These are phyloP conservation scores for Leccinum fallax DNA, from an alignment of 1,284 basidiomycete genomes.

Conservation along the genomic window DNA sequence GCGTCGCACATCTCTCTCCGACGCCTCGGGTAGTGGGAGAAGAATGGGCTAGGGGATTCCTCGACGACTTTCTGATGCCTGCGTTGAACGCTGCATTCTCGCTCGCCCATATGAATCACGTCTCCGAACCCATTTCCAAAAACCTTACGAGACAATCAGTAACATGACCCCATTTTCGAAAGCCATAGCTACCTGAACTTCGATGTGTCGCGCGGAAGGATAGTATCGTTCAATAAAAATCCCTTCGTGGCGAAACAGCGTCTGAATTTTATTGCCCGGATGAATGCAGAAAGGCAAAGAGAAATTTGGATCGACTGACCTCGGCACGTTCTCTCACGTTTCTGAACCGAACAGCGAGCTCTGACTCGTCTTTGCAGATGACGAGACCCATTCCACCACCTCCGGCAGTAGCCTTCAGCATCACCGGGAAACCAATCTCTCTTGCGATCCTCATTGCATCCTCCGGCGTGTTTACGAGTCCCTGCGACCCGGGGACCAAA, in stretches of 20 bases:
- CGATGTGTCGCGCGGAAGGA: constrained; percentile 59
- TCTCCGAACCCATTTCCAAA: constrained; percentile 65
- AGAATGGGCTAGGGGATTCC: constrained; percentile 62
- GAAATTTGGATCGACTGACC: constrained; percentile 34
- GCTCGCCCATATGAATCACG: constrained; percentile 67
- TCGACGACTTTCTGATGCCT: constrained; percentile 78
- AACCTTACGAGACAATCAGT: constrained; percentile 39
- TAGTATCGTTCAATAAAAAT: constrained; percentile 69
- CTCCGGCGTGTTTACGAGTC: constrained; percentile 44
- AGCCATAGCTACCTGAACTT: constrained; percentile 55
- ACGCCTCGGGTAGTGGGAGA: constrained; percentile 43
- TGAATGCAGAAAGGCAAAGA: not conserved
- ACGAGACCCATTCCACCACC: constrained; percentile 75
- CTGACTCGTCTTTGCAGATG: constrained; percentile 50
- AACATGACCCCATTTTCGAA: not conserved
- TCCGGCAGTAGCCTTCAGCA: constrained; percentile 72
- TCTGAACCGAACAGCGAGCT: constrained; percentile 43
- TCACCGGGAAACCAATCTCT: constrained; percentile 59
- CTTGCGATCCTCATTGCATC: constrained; percentile 47
- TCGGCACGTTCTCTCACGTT: constrained; percentile 46
- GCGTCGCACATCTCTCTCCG: constrained; percentile 52
- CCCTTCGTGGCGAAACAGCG: constrained; percentile 54
- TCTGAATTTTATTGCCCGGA: constrained; percentile 31
- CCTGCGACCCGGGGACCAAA: constrained; percentile 60
- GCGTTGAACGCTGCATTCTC: constrained; percentile 73